phyloP scores from a whole-genome alignment of 2,329 filamentous ascomycete species.

The Calonectria leucothoes region DNA sequence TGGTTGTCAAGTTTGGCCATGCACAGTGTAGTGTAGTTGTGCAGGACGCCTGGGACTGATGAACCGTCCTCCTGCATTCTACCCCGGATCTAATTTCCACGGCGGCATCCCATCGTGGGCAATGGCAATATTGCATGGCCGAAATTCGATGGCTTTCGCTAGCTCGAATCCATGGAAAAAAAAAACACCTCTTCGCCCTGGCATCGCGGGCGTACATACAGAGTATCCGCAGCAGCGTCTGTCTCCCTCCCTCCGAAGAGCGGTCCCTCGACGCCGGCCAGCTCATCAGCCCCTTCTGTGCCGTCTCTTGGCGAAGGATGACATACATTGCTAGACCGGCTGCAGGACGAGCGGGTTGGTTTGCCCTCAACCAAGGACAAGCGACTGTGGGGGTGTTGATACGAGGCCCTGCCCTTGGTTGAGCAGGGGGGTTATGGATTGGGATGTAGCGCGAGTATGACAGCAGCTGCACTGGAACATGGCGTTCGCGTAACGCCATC shows the following conservation, averaged over 20 bases:
- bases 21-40: not conserved
- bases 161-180: not conserved
- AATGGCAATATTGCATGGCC: not conserved
- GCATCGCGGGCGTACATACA: not conserved
- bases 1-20: not conserved
- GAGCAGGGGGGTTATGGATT: constrained; percentile 3
- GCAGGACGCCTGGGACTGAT: not conserved
- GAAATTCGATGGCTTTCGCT: constrained; percentile 8
- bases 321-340: not conserved
- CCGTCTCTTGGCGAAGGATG: constrained; percentile 12
- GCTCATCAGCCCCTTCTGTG: constrained; percentile 2
- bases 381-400: constrained; percentile 3
- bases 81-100: not conserved
- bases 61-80: not conserved
- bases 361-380: not conserved
- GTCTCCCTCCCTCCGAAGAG: not conserved
- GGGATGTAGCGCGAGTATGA: not conserved
- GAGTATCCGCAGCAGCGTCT: not conserved
- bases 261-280: not conserved
- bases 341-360: not conserved
- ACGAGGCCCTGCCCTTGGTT: not conserved
- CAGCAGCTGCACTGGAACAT: constrained; percentile 22
- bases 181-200: not conserved
- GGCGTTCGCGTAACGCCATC: constrained; percentile 13
- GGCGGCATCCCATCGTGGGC: not conserved